phyloP scores from a whole-genome alignment of 164 flowering plant species.

The Warburgia ugandensis region DNA sequence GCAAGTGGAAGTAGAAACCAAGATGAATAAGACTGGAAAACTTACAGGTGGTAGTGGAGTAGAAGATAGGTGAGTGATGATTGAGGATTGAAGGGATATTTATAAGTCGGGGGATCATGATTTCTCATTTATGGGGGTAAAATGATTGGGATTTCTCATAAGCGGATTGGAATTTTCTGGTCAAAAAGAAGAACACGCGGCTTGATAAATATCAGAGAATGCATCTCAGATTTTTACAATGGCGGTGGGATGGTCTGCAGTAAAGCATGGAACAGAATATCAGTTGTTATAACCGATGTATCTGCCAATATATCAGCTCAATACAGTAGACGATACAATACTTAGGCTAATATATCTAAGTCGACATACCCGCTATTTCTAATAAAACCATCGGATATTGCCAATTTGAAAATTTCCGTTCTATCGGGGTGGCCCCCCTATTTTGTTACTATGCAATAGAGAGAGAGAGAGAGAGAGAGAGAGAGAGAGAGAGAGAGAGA shows the following conservation, averaged over 20 bases:
- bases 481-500: background rate
- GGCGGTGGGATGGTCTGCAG: too few relatives aligned
- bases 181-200: slow-evolving; percentile 28
- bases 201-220: slow-evolving; percentile 20
- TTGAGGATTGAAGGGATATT: slow-evolving; percentile 1
- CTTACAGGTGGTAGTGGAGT: background rate
- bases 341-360: too few relatives aligned
- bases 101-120: slow-evolving; percentile 4
- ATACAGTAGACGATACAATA: too few relatives aligned
- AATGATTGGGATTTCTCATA: background rate
- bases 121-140: background rate
- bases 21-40: too few relatives aligned
- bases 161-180: slow-evolving; percentile 18
- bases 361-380: too few relatives aligned
- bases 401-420: too few relatives aligned
- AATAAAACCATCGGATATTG: too few relatives aligned
- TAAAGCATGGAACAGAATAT: too few relatives aligned
- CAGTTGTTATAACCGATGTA: too few relatives aligned
- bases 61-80: background rate
- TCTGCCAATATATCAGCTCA: too few relatives aligned
- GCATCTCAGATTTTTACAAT: too few relatives aligned
- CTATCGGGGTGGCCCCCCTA: background rate
- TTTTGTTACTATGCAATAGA: background rate
- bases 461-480: background rate
- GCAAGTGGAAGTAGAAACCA: too few relatives aligned